Evolutionary conservation across 169 alveolate species (phyloP).

Genomic region (Cryptosporidium viatorum): DNA sequence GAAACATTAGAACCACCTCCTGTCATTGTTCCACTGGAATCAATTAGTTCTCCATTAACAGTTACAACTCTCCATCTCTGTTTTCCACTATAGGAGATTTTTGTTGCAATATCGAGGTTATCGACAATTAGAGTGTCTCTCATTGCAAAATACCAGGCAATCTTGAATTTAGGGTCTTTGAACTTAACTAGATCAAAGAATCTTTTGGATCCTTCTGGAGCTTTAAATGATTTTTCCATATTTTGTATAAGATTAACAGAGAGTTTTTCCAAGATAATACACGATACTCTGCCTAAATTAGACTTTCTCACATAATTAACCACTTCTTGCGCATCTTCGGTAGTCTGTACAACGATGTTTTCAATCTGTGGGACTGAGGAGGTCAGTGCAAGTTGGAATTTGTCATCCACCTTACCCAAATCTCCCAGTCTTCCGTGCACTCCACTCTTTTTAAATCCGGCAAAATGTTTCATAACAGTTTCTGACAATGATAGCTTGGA

Average conservation of each 20-base stretch:
- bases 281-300: conserved; percentile 90
- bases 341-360: conserved; percentile 89
- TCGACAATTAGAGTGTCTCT: conserved; percentile 92
- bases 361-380: conserved; percentile 89
- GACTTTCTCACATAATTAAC: conserved; percentile 88
- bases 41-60: conserved; percentile 92
- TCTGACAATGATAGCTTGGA: conserved; percentile 31
- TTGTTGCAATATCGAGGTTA: conserved; percentile 88
- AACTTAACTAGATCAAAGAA: conserved; percentile 89
- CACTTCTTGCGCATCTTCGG: conserved; percentile 89
- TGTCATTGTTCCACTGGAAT: conserved; percentile 93
- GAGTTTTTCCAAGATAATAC: conserved; percentile 83
- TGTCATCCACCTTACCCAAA: conserved; percentile 88
- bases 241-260: conserved; percentile 73
- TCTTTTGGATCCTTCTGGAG: conserved; percentile 82
- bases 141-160: conserved; percentile 89
- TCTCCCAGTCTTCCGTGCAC: conserved; percentile 94
- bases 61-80: conserved; percentile 92
- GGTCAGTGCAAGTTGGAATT: conserved; percentile 90
- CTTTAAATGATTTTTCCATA: conserved; percentile 63
- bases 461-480: conserved; percentile 12
- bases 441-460: conserved; percentile 78
- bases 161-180: conserved; percentile 81
- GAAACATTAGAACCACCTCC: conserved; percentile 85
- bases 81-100: conserved; percentile 83